Conservation (phyloP, 345 rosid species). For the Lepidium africanum region DNA sequence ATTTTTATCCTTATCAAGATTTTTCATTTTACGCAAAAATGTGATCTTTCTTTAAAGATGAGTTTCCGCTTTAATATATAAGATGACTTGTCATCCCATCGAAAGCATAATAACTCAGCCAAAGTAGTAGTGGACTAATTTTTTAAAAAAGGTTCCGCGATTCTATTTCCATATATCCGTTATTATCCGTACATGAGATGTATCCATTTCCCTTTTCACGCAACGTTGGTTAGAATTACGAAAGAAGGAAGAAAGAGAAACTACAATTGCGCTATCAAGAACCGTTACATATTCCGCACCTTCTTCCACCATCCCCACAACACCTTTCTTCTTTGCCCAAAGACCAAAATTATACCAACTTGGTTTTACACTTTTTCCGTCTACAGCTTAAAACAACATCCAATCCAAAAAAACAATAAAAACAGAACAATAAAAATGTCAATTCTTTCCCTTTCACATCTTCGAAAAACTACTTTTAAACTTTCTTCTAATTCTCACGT, state of each 20-base stretch:
- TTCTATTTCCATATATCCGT: too few species aligned
- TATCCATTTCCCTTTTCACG: too few species aligned
- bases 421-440: background rate
- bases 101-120: too few species aligned
- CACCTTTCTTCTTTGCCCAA: background rate
- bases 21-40: too few species aligned
- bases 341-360: background rate
- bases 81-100: too few species aligned
- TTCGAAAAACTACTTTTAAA: background rate
- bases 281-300: background rate
- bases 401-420: slow-evolving; percentile 8
- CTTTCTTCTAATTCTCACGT: slow-evolving; percentile 42
- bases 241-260: background rate
- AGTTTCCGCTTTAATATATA: too few species aligned
- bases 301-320: background rate
- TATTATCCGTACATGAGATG: too few species aligned
- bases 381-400: slow-evolving; percentile 8
- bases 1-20: too few species aligned
- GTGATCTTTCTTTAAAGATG: too few species aligned
- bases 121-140: too few species aligned
- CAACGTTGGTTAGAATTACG: background rate
- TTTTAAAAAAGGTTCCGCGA: too few species aligned
- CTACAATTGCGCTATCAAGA: slow-evolving; percentile 1
- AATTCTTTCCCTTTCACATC: background rate
- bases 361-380: slow-evolving; percentile 9